Percentiles rank a stretch among this genome's conserved stretches.
Conservation (phyloP, 2,329 filamentous ascomycete species). For the Fusarium buharicum region DNA sequence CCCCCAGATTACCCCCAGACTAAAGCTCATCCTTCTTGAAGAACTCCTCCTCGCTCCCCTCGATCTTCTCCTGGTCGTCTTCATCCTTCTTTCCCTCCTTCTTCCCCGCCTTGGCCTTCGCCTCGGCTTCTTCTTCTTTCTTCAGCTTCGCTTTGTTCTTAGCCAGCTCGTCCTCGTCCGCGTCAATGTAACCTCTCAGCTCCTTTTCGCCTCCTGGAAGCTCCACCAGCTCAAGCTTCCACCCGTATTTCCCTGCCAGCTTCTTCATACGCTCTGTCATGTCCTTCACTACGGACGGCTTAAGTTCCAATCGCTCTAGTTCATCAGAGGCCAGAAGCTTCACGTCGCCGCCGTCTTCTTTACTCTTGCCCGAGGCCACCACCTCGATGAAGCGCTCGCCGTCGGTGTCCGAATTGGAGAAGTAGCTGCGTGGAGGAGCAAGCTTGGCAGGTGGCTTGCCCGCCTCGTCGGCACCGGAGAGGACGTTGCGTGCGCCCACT, state of each 20-base stretch:
- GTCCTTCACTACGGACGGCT: slow-evolving; percentile 73
- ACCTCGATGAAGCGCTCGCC: slow-evolving; percentile 54
- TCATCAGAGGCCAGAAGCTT: slow-evolving; percentile 72
- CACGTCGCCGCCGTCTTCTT: slow-evolving; percentile 70
- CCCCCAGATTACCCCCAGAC: slow-evolving; percentile 60
- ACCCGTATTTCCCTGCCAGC: slow-evolving; percentile 75
- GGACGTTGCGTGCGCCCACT: slow-evolving; percentile 61
- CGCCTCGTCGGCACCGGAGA: slow-evolving; percentile 59
- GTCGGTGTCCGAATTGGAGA: slow-evolving; percentile 41
- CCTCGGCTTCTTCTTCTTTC: slow-evolving; percentile 23
- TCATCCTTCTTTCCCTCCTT: slow-evolving; percentile 41
- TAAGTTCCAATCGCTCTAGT: slow-evolving; percentile 73
- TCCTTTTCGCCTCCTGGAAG: slow-evolving; percentile 66
- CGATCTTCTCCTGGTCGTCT: slow-evolving; percentile 22
- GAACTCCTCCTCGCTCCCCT: slow-evolving; percentile 28
- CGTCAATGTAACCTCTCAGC: slow-evolving; percentile 76
- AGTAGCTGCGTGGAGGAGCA: slow-evolving; percentile 56
- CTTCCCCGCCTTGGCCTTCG: slow-evolving; percentile 46
- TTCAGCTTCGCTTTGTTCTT: slow-evolving; percentile 37
- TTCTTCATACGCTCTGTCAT: slow-evolving; percentile 75
- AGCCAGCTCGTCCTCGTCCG: slow-evolving; percentile 56
- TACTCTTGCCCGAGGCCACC: slow-evolving; percentile 57
- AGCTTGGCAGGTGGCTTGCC: slow-evolving; percentile 60
- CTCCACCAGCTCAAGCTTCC: slow-evolving; percentile 84
- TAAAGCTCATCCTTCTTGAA: slow-evolving; percentile 38